Percentiles rank a stretch among this genome's conserved stretches.
These are phyloP conservation scores for Babesia gibsoni DNA, from an alignment of 169 alveolate species.

Conservation along the genomic window DNA sequence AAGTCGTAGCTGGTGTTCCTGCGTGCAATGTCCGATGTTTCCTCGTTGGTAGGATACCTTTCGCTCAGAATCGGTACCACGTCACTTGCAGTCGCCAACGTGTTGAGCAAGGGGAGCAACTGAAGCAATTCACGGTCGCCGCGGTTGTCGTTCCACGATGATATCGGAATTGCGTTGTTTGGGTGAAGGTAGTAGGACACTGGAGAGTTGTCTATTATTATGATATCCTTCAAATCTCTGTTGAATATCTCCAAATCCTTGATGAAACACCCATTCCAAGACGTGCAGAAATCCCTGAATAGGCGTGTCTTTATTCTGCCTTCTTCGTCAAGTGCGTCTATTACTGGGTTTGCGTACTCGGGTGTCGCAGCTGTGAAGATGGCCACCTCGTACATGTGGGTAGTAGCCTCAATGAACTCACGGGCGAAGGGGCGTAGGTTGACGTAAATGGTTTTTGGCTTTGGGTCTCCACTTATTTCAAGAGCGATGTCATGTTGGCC, in stretches of 20 bases:
- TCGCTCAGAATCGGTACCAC: constrained; percentile 32
- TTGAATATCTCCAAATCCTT: constrained; percentile 64
- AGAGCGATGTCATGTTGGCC: constrained; percentile 52
- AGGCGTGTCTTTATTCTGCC: constrained; percentile 52
- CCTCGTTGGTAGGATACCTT: neutral
- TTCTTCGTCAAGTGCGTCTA: constrained; percentile 66
- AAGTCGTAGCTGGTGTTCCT: neutral
- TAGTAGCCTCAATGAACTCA: constrained; percentile 52
- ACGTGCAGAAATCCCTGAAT: constrained; percentile 65
- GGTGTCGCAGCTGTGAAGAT: constrained; percentile 67
- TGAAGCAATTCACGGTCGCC: constrained; percentile 68
- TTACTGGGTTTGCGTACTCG: constrained; percentile 72
- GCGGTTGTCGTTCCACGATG: constrained; percentile 74
- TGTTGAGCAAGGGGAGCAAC: constrained; percentile 72
- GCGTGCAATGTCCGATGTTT: neutral
- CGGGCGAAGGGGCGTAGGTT: constrained; percentile 65
- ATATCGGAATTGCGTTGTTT: constrained; percentile 73
- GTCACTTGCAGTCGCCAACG: constrained; percentile 22
- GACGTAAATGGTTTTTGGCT: constrained; percentile 49
- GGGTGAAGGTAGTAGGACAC: constrained; percentile 67
- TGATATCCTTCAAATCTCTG: constrained; percentile 58
- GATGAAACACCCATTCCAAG: constrained; percentile 52
- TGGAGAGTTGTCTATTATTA: constrained; percentile 70
- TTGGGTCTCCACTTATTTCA: constrained; percentile 65
- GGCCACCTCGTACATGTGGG: constrained; percentile 65